A percentile compares a stretch with the other conserved stretches of the same genome.
phyloP scores from a whole-genome alignment of 495 filamentous ascomycete species.

The Stereocaulon alpinum region DNA sequence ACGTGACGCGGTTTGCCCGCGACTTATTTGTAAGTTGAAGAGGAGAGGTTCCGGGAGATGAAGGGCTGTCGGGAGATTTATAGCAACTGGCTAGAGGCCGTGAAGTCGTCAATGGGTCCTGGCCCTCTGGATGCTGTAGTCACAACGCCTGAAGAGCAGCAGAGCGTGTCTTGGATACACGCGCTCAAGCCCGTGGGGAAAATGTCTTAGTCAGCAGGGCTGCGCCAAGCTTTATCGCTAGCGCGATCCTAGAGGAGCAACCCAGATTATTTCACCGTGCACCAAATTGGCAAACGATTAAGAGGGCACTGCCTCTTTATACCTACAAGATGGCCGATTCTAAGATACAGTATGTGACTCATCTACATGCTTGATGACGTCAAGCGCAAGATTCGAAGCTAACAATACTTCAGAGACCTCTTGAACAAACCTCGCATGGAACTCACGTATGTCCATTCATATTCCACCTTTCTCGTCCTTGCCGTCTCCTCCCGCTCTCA shows the following conservation, averaged over 20 bases:
- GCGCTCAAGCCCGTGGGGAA: slow-evolving; percentile 4
- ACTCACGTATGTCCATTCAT: slow-evolving; percentile 53
- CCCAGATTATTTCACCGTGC: background rate
- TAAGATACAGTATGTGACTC: slow-evolving; percentile 62
- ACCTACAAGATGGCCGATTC: slow-evolving; percentile 54
- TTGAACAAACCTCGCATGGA: slow-evolving; percentile 70
- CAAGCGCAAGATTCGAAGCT: slow-evolving; percentile 23
- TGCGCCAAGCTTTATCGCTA: background rate
- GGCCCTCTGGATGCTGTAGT: background rate
- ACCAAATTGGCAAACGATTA: background rate
- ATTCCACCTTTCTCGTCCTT: slow-evolving; percentile 3
- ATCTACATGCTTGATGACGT: slow-evolving; percentile 16
- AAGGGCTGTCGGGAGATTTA: background rate
- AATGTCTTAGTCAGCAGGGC: slow-evolving; percentile 6
- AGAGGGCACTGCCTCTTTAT: slow-evolving; percentile 25
- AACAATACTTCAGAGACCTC: slow-evolving; percentile 51
- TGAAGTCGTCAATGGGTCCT: background rate
- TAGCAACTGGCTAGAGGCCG: background rate
- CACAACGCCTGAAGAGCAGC: background rate
- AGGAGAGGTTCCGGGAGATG: background rate
- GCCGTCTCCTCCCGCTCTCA: background rate
- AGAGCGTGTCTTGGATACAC: slow-evolving; percentile 11
- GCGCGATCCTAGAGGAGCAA: background rate
- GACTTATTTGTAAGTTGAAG: background rate
- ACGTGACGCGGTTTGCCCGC: slow-evolving; percentile 1